Percentiles rank a stretch among this genome's conserved stretches.
Conservation (phyloP, 768 basidiomycete species). For the Pleurotus pulmonarius region DNA sequence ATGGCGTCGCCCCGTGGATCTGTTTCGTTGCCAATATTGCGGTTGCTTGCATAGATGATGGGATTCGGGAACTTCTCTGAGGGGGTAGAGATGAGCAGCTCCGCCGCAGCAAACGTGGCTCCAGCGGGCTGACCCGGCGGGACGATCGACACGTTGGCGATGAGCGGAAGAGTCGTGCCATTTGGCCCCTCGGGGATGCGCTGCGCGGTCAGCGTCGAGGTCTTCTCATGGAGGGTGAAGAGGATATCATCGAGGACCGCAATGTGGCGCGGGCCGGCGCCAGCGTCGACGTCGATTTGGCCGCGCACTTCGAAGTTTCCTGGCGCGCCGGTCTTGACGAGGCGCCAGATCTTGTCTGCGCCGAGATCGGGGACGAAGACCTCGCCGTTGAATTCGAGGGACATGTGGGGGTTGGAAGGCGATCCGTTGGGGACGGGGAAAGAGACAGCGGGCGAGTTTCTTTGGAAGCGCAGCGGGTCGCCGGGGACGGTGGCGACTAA, state of each 20-base stretch:
- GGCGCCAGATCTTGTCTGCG: constrained; percentile 62
- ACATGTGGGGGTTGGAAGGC: constrained; percentile 61
- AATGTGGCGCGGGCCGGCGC: constrained; percentile 62
- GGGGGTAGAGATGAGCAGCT: constrained; percentile 46
- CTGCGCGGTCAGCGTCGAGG: constrained; percentile 51
- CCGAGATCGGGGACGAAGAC: constrained; percentile 62
- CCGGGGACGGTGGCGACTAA: constrained; percentile 33
- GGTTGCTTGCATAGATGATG: constrained; percentile 54
- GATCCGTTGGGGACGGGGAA: constrained; percentile 42
- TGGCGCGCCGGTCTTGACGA: constrained; percentile 36
- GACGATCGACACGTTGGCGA: constrained; percentile 42
- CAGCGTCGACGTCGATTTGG: constrained; percentile 45
- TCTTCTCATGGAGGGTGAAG: constrained; percentile 49
- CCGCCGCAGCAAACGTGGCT: constrained; percentile 44
- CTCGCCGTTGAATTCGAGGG: constrained; percentile 45
- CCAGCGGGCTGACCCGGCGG: constrained; percentile 36
- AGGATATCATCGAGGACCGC: constrained; percentile 42
- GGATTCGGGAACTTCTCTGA: constrained; percentile 38
- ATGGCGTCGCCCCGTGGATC: constrained; percentile 55
- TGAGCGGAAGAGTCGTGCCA: constrained; percentile 38
- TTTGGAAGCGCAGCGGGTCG: constrained; percentile 32
- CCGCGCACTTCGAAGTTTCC: constrained; percentile 53
- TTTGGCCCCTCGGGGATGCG: constrained; percentile 44
- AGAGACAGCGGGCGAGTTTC: constrained; percentile 33
- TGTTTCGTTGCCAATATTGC: constrained; percentile 42